phyloP scores from a whole-genome alignment of 805 yeast species.

The Metschnikowia gelsemii region DNA sequence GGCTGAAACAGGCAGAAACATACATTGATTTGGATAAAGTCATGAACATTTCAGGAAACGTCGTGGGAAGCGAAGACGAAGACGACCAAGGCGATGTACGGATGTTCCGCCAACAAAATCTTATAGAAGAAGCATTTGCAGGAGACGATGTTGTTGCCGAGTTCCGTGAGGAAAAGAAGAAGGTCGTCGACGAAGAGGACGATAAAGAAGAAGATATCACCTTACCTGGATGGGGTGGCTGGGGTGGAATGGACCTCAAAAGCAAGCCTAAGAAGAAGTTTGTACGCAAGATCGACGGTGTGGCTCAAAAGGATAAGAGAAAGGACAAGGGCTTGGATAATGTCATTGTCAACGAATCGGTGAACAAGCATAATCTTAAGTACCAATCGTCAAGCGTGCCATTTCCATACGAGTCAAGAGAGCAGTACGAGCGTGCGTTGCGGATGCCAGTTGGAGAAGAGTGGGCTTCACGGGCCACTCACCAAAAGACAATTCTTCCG shows the following conservation, averaged over 20 bases:
- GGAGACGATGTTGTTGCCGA: conserved; percentile 91
- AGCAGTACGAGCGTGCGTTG: conserved; percentile 90
- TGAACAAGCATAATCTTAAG: conserved; percentile 79
- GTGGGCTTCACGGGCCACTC: conserved; percentile 87
- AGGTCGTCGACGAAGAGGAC: conserved; percentile 70
- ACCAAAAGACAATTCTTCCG: conserved; percentile 87
- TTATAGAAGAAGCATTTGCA: conserved; percentile 91
- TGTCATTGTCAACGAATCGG: conserved; percentile 87
- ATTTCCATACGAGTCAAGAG: conserved; percentile 88
- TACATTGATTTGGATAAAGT: conserved; percentile 54
- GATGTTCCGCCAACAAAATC: conserved; percentile 74
- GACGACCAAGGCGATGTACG: conserved; percentile 37
- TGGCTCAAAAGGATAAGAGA: conserved; percentile 67
- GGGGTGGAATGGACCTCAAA: conserved; percentile 69
- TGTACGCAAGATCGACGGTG: conserved; percentile 73
- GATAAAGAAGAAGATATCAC: conserved; percentile 84
- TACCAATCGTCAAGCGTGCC: conserved; percentile 91
- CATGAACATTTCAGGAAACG: conserved; percentile 49
- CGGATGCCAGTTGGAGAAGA: conserved; percentile 97
- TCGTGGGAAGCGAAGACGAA: conserved; percentile 30
- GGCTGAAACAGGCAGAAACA: conserved; percentile 35
- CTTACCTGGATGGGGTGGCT: conserved; percentile 96
- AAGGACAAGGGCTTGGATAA: conserved; percentile 71
- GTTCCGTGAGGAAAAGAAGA: conserved; percentile 73
- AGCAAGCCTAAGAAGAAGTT: conserved; percentile 55